phyloP scores from a whole-genome alignment of 176 grass and related monocot genomes.

The Cocos nucifera region DNA sequence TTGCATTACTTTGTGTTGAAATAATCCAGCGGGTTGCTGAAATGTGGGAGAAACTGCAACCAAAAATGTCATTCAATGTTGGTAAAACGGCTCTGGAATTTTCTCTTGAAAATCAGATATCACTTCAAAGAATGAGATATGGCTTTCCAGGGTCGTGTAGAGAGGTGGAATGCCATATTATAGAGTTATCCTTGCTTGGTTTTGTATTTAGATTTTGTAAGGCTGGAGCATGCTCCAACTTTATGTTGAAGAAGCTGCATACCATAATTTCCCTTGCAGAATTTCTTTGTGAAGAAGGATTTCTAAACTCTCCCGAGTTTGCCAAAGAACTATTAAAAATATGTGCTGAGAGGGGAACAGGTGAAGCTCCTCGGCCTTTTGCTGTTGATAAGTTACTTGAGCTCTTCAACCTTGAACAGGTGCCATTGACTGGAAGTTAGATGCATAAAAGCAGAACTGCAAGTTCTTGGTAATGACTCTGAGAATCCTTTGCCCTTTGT shows the following conservation, averaged over 20 bases:
- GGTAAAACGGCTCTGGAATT: conserved; percentile 38
- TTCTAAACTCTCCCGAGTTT: conserved; percentile 44
- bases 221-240: conserved; percentile 19
- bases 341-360: conserved; percentile 15
- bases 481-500: conserved; percentile 44
- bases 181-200: conserved; percentile 56
- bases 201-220: conserved; percentile 43
- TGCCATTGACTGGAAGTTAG: conserved; percentile 44
- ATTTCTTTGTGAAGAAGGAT: conserved; percentile 37
- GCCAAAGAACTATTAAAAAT: conserved; percentile 49
- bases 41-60: conserved; percentile 32
- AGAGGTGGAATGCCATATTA: conserved; percentile 49
- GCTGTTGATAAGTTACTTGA: conserved; percentile 38
- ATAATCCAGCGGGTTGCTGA: conserved; percentile 44
- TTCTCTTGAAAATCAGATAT: conserved; percentile 50
- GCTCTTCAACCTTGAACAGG: conserved; percentile 36
- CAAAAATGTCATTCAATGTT: conserved; percentile 29
- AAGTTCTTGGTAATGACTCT: conserved; percentile 41
- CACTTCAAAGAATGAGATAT: conserved; percentile 47
- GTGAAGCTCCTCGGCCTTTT: neutral
- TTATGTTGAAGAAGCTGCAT: conserved; percentile 39
- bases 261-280: conserved; percentile 39
- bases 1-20: conserved; percentile 48
- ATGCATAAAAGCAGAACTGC: conserved; percentile 41
- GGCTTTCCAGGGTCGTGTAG: conserved; percentile 46